phyloP scores from a whole-genome alignment of 106 monocot genomes.

The Acorus gramineus region DNA sequence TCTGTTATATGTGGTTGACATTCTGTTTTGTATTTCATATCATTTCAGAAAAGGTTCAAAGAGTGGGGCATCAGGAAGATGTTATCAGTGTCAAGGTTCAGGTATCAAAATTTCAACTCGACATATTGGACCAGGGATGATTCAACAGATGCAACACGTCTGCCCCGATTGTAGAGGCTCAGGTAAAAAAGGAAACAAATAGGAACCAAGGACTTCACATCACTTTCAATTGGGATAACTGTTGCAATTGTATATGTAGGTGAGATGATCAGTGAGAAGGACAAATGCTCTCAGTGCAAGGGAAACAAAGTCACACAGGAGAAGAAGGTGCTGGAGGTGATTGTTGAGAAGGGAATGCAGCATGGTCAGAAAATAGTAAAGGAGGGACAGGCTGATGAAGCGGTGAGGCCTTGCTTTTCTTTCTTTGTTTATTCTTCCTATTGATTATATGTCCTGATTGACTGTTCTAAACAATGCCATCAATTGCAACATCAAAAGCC shows the following conservation, averaged over 20 bases:
- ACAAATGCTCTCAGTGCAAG: slow-evolving; percentile 64
- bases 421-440: not conserved
- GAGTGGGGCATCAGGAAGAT: slow-evolving; percentile 47
- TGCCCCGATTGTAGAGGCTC: slow-evolving; percentile 67
- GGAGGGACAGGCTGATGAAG: slow-evolving; percentile 83
- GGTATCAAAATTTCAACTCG: slow-evolving; percentile 38
- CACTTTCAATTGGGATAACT: not conserved
- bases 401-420: slow-evolving; percentile 35
- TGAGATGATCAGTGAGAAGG: slow-evolving; percentile 68
- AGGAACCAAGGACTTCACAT: not conserved
- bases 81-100: slow-evolving; percentile 40
- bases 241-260: slow-evolving; percentile 21
- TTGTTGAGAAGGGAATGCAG: slow-evolving; percentile 90
- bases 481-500: not conserved
- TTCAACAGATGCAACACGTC: slow-evolving; percentile 74
- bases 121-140: slow-evolving; percentile 77
- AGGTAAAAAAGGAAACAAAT: slow-evolving; percentile 16
- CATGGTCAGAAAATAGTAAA: slow-evolving; percentile 80
- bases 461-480: not conserved
- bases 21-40: not conserved
- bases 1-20: not conserved
- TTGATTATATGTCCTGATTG: not conserved
- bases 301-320: slow-evolving; percentile 66
- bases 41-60: slow-evolving; percentile 54
- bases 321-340: slow-evolving; percentile 75